Base-by-base conservation (phyloP, 1,284 basidiomycete species). In the Fomes fomentarius region DNA sequence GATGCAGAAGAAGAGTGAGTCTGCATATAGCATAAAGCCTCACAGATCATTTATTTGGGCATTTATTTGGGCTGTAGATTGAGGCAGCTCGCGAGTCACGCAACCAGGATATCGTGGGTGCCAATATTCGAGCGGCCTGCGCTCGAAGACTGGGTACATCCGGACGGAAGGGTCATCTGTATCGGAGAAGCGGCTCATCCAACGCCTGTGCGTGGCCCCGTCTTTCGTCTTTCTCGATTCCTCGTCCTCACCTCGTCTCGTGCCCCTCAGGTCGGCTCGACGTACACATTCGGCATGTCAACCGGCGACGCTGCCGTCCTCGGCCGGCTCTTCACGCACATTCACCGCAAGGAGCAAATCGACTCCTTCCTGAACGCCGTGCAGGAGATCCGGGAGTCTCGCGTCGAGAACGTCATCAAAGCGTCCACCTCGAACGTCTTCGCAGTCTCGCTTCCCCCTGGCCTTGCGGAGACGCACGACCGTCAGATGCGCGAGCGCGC, bases 291-390 rank as follows among this genome's bases (percentile, higher is more conserved):
- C 12, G 78, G 76, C 10, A 76, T 85, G 67, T 71, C 75, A 4
- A 63, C 84, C 5, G 84, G 85, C 66, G 84, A 86, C 57, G 81
- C 74, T 4, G 80, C 80, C 3, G 78, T 82, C 8, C 73, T 87
- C 6, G 85, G 76, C n/a, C 80, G 77, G 38, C 68, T 87, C 2
- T 84, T 87, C 66, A 78, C 79, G 3, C 80, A 83, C 63, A 68
- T 87, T 4, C 69, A 68, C 41, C 64, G 69, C 1, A 61, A 69
- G 17, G 78, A 80, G 22, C 83, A 86, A 58, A 83, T 86, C 60
- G 61, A 66, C 1, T 70, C 65, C 25, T 78, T 84, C 63, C 70
- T 85, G 9, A 70, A 72, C 53, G 83, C 80, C 0, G 76, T 81
- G 54, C 76, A 82, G 60, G 80, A 84, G 50, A 67, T 85, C 15